Base-by-base conservation (phyloP, 176 grass and related monocot species). In the Raddia distichophylla region DNA sequence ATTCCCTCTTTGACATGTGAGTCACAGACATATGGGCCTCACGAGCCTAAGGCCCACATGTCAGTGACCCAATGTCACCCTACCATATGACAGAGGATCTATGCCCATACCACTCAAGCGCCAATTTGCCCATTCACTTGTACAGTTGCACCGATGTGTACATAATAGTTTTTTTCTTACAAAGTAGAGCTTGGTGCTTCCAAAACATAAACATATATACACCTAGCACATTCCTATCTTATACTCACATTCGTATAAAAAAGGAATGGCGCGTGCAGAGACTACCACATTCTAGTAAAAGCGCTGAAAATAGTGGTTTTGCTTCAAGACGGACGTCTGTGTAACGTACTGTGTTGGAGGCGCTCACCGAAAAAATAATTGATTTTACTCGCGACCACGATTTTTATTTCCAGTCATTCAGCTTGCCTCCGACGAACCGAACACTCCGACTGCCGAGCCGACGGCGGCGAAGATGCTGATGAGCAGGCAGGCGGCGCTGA, bases 381-480 rank as follows among this genome's bases (percentile, higher is more conserved):
- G 50, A 11, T 14, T 11, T 3, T 40, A 40, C 37, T 2, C 37
- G 37, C 37, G 4, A 19, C 12, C 62, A 81, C 51, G 70, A 48
- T 3, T n/a, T 57, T 71, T 37, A 69, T 40, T 40, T 40, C 37
- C 70, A 62, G 19, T 6, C 17, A 67, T 37, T 77, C 52, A 81
- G 65, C 75, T 64, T n/a, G 40, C 71, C 79, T 82, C 65, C 46
- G 77, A 40, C 4, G 37, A 71, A 10, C 80, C 74, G 67, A 92
- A 84, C 17, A 97, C 71, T 15, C 91, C 93, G 69, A 85, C 73
- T 8, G 94, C 84, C 0, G 91, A 95, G 59, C 96, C 93, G 34
- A 98, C 42, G 61, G 82, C 82, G 20, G 96, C 84, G 79, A 93
- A 90, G 8, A 52, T 50, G 42, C 87, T 68, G 40, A 90, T 54